Evolutionary conservation across 805 yeast species (phyloP).

Genomic region (Suhomyces xylopsoci): DNA sequence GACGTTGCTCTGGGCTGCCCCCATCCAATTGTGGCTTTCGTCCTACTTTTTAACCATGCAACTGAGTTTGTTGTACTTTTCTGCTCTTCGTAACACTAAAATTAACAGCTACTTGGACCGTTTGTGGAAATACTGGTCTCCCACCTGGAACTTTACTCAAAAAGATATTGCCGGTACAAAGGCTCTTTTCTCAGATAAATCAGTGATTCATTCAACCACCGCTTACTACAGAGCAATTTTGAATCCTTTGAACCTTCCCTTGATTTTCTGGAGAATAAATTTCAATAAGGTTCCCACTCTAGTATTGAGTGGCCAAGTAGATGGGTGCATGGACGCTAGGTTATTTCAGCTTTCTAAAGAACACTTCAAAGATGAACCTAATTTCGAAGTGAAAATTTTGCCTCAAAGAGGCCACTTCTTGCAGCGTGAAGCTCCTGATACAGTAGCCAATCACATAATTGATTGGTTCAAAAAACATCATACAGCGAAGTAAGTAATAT

Average conservation of each 20-base stretch:
- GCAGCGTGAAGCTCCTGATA: constrained; percentile 36
- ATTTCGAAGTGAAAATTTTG: constrained; percentile 23
- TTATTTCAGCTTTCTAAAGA: constrained; percentile 24
- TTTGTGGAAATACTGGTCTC: constrained; percentile 40
- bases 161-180: constrained; percentile 27
- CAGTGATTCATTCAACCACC: constrained; percentile 32
- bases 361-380: constrained; percentile 15
- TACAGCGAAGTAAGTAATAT: background rate
- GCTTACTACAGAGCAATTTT: constrained; percentile 36
- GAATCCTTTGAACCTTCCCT: constrained; percentile 17
- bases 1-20: constrained; percentile 29
- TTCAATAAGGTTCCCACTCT: constrained; percentile 32
- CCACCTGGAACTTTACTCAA: constrained; percentile 30
- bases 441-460: constrained; percentile 21
- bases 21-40: constrained; percentile 33
- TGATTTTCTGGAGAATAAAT: constrained; percentile 6
- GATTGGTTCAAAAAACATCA: constrained; percentile 27
- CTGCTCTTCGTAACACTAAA: constrained; percentile 9
- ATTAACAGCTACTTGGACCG: constrained; percentile 24
- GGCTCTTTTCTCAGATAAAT: constrained; percentile 22
- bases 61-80: constrained; percentile 21
- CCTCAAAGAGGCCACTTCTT: constrained; percentile 36
- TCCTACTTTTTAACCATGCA: constrained; percentile 41
- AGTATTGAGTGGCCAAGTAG: constrained; percentile 35
- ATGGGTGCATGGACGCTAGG: constrained; percentile 35